These are phyloP conservation scores for Stevia rebaudiana DNA, from an alignment of 140 eudicot species.

Conservation along the genomic window DNA sequence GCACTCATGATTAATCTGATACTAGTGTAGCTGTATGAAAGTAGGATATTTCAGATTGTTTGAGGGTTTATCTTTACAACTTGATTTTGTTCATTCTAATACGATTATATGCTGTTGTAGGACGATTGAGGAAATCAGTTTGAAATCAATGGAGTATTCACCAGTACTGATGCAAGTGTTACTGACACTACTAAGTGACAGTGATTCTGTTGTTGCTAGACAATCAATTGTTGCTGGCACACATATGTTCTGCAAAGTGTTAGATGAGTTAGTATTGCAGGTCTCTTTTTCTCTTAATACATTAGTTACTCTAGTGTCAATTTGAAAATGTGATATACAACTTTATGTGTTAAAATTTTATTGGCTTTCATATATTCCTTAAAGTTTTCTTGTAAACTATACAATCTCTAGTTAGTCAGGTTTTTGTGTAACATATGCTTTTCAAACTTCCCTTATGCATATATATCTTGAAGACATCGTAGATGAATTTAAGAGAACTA, in stretches of 20 bases:
- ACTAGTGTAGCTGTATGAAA: conserved; percentile 4
- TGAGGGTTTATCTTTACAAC: not conserved
- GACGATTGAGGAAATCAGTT: conserved; percentile 63
- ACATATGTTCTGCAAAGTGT: conserved; percentile 49
- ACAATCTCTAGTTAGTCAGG: not conserved
- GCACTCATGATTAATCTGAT: not conserved
- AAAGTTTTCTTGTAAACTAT: not conserved
- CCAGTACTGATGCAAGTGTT: conserved; percentile 53
- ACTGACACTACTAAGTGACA: conserved; percentile 54
- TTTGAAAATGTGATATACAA: not conserved
- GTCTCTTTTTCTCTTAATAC: conserved; percentile 28
- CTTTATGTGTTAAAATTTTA: not conserved
- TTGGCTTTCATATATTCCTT: not conserved
- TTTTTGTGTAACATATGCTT: not conserved
- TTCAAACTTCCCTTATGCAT: not conserved
- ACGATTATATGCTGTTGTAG: conserved; percentile 30
- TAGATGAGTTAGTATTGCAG: conserved; percentile 73
- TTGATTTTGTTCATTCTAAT: conserved; percentile 13
- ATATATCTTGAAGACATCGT: not conserved
- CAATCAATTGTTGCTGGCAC: conserved; percentile 68
- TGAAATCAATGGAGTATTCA: conserved; percentile 60
- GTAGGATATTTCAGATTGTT: not conserved
- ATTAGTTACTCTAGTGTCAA: not conserved
- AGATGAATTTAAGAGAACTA: not conserved
- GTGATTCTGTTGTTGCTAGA: conserved; percentile 56